Evolutionary conservation across 2,329 filamentous ascomycete genomes (phyloP).

Genomic region (Knoxdaviesia proteae): DNA sequence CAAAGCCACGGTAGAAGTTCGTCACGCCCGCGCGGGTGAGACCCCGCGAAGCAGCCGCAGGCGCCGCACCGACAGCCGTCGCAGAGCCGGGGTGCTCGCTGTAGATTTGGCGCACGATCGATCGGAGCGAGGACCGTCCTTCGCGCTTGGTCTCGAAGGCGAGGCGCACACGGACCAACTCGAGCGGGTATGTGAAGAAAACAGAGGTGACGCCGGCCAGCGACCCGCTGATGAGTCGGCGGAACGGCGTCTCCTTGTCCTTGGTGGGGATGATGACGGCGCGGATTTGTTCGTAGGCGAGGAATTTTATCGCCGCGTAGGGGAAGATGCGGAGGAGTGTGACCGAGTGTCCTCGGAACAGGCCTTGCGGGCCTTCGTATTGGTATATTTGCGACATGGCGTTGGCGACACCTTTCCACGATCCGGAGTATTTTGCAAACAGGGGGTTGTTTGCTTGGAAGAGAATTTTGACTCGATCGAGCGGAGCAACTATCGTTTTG

Average conservation of each 20-base stretch:
- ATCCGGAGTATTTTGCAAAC: constrained; percentile 80
- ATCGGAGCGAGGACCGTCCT: constrained; percentile 45
- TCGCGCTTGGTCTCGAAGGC: constrained; percentile 81
- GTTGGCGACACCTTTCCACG: constrained; percentile 63
- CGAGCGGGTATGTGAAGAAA: constrained; percentile 88
- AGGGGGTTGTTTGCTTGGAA: constrained; percentile 91
- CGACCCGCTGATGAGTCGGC: constrained; percentile 54
- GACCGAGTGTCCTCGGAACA: constrained; percentile 87
- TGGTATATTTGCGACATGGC: constrained; percentile 71
- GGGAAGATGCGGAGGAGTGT: constrained; percentile 89
- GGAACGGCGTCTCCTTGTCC: constrained; percentile 58
- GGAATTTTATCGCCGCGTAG: constrained; percentile 93
- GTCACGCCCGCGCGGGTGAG: constrained; percentile 47
- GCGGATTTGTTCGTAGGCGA: constrained; percentile 92
- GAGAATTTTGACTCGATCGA: constrained; percentile 95
- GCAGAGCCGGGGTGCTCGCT: constrained; percentile 37
- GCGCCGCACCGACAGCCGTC: constrained; percentile 19
- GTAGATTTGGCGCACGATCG: constrained; percentile 76
- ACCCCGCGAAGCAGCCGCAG: constrained; percentile 18
- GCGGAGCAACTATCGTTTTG: constrained; percentile 85
- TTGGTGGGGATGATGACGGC: constrained; percentile 50
- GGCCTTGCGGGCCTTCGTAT: constrained; percentile 50
- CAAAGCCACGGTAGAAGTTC: constrained; percentile 93
- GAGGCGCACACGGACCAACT: constrained; percentile 77
- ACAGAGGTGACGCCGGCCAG: constrained; percentile 74